A percentile compares a stretch with the other conserved stretches of the same genome.
These are phyloP conservation scores for Aspergillus olivimuriae DNA, from an alignment of 495 filamentous ascomycete genomes.

Conservation along the genomic window DNA sequence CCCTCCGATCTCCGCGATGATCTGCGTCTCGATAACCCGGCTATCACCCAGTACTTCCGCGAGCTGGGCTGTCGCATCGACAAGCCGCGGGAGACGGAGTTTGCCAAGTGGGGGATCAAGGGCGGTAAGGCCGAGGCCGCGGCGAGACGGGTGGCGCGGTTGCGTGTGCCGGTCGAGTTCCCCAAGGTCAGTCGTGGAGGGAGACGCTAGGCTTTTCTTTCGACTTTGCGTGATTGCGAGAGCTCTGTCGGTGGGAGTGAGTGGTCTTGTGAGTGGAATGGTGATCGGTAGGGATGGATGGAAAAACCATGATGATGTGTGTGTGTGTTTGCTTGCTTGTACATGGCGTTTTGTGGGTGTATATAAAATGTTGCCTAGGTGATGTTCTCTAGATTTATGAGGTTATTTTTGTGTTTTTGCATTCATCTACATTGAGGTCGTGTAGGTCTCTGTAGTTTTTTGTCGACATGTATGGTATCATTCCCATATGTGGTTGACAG, in stretches of 20 bases:
- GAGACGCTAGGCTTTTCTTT: slow-evolving; percentile 6
- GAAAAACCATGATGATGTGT: no score
- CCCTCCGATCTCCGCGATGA: slow-evolving; percentile 71
- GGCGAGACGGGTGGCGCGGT: slow-evolving; percentile 56
- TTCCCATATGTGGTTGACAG: no score
- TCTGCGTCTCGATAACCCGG: slow-evolving; percentile 63
- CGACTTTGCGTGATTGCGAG: no score
- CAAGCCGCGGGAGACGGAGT: slow-evolving; percentile 37
- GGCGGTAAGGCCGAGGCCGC: slow-evolving; percentile 55
- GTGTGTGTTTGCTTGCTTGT: no score
- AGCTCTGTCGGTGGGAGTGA: background rate
- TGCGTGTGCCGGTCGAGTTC: slow-evolving; percentile 77
- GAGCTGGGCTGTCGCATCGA: slow-evolving; percentile 68
- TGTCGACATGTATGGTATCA: no score
- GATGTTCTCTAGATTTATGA: no score
- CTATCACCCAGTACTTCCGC: slow-evolving; percentile 57
- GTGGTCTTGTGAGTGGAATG: background rate
- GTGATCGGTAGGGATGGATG: no score
- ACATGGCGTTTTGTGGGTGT: no score
- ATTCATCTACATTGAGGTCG: no score
- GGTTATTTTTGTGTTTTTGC: no score
- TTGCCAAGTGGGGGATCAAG: slow-evolving; percentile 36
- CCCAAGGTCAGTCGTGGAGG: slow-evolving; percentile 54
- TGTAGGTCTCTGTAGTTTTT: no score
- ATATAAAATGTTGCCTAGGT: no score